Evolutionary conservation across 2,329 filamentous ascomycete genomes (phyloP).

Genomic region (Colletotrichum somersetense): DNA sequence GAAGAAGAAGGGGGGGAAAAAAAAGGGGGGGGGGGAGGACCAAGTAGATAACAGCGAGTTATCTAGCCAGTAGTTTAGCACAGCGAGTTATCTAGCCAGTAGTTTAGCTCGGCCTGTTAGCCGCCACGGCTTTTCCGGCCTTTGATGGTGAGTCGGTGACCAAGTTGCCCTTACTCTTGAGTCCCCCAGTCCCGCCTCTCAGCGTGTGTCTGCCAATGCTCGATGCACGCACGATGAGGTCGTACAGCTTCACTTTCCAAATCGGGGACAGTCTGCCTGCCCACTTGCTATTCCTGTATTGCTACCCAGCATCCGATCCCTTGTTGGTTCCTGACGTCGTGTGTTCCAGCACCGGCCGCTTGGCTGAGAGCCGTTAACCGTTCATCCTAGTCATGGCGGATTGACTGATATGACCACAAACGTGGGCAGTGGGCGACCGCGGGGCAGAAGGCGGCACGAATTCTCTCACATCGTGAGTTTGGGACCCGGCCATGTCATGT

Average conservation of each 20-base stretch:
- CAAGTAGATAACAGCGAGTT: background rate
- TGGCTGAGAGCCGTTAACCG: constrained; percentile 33
- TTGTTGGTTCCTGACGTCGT: constrained; percentile 34
- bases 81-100: background rate
- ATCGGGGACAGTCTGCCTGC: constrained; percentile 6
- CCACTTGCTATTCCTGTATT: constrained; percentile 23
- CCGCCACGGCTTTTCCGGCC: background rate
- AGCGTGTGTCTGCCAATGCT: constrained; percentile 15
- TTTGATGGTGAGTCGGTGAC: background rate
- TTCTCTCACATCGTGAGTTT: background rate
- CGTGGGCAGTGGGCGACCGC: constrained; percentile 1
- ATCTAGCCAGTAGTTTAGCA: background rate
- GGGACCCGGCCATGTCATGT: background rate
- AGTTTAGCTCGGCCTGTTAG: background rate
- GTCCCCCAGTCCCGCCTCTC: background rate
- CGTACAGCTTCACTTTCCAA: constrained; percentile 35
- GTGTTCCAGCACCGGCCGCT: constrained; percentile 23
- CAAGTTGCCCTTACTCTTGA: background rate
- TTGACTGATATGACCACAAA: constrained; percentile 4
- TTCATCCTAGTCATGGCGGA: constrained; percentile 18
- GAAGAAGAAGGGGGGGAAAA: no score
- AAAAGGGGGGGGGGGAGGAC: no score
- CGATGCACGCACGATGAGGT: constrained; percentile 40
- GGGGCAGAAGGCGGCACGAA: constrained; percentile 6
- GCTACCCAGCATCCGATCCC: constrained; percentile 28